Evolutionary conservation across 352 stramenopile species (phyloP), one percentile per base, ranked within the genome.

Genomic region (Globisporangium apiculatum): DNA sequence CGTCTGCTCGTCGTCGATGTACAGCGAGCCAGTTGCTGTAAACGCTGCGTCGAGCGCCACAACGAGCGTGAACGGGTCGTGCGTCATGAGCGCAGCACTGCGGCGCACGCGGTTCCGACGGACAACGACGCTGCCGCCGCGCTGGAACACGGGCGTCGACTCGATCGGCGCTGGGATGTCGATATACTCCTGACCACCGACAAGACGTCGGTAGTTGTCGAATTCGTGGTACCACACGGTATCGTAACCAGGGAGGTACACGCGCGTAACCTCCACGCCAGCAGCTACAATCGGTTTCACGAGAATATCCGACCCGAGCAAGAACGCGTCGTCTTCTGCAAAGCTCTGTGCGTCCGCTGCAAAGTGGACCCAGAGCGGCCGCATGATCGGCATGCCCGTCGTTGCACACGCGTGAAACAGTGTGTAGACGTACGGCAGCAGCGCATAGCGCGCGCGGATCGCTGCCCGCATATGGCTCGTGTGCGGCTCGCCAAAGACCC

Each of bases 1-100:
- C n/a, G 85, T 98, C 49, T 80, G 71, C 78, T 98, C 93, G 64
- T 99, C 97, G 67, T 99, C 97, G 53, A 99, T 81, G 71, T 99
- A 99, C 0, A 99, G 76, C 35, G 72, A 56, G 12, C 97, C 97
- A 3, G 59, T 58, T 7, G 97, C 96, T 41, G 80, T 68, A n/a
- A 83, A 76, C 18, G 71, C 62, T 9, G 70, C 66, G 64, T 98
- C 86, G 42, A 99, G 72, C 24, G 96, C 88, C 61, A 99, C 78
- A 41, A 98, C 89, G 9, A 99, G 80, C 48, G 97, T 99, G 62
- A 98, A 97, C 40, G 97, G 97, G 67, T 99, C 97, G 40, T 88
- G 77, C n/a, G 68, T 79, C 97, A 99, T 99, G 40, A 98, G 76
- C 18, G 84, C 67, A 53, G 94, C 91, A 58, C 80, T 98, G 53